Conservation (phyloP, 208 protist genomes). For the Leishmania braziliensis region DNA sequence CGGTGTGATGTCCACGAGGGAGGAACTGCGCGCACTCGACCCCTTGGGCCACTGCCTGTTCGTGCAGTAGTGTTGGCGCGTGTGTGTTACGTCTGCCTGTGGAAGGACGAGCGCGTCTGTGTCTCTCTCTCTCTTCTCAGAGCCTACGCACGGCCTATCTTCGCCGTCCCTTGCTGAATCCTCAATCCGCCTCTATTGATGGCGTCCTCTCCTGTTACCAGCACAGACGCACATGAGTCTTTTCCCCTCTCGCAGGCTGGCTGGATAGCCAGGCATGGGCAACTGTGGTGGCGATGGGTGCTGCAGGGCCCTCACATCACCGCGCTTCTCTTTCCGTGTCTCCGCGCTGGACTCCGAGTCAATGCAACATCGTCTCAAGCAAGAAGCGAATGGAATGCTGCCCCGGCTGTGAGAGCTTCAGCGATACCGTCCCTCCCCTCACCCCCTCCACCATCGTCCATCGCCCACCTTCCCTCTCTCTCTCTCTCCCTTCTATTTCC, state of each 20-base stretch:
- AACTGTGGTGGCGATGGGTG: not conserved
- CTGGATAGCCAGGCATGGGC: not conserved
- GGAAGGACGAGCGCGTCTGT: not conserved
- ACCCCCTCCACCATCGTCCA: not conserved
- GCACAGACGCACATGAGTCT: not conserved
- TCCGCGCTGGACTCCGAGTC: not conserved
- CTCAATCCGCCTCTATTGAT: not conserved
- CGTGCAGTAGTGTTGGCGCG: not conserved
- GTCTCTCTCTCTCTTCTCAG: not conserved
- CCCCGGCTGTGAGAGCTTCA: not conserved
- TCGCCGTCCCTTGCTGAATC: not conserved
- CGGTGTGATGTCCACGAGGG: constrained; percentile 15
- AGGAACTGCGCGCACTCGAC: constrained; percentile 24
- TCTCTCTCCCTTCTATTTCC: not conserved
- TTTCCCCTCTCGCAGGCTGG: not conserved
- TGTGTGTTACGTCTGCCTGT: not conserved
- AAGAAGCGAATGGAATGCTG: not conserved
- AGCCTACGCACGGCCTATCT: not conserved
- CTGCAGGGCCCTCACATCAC: not conserved
- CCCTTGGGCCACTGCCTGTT: constrained; percentile 9
- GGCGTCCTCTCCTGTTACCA: not conserved
- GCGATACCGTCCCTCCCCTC: not conserved
- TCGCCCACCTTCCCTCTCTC: not conserved
- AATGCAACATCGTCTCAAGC: not conserved
- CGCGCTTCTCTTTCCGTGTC: not conserved